Percentiles rank a stretch among this genome's conserved stretches.
phyloP scores from a whole-genome alignment of 1,284 basidiomycete species.

The Mycena sp. region DNA sequence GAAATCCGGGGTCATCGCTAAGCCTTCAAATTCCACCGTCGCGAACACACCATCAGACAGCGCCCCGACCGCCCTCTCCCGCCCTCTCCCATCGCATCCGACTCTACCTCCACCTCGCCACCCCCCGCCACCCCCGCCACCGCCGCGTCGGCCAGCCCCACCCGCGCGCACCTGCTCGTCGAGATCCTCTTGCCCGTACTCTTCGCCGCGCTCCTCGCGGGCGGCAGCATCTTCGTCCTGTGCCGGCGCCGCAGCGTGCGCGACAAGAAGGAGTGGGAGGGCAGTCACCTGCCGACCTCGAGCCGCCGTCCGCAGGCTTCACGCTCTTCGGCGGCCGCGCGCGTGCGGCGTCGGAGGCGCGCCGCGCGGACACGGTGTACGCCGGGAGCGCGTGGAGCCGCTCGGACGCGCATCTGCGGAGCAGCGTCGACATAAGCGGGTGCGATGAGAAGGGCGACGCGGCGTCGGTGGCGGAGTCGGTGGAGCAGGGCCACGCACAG shows the following conservation, averaged over 20 bases:
- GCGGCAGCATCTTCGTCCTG: neutral
- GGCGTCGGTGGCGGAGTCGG: no score
- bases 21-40: neutral
- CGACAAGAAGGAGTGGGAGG: conserved; percentile 10
- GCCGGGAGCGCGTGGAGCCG: no score
- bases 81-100: neutral
- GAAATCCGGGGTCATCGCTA: neutral
- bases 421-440: no score
- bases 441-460: no score
- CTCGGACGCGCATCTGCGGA: no score
- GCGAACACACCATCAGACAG: neutral
- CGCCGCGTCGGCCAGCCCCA: neutral
- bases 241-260: neutral
- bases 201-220: neutral
- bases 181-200: neutral
- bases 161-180: neutral
- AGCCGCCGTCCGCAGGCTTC: no score
- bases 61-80: neutral
- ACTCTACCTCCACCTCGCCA: neutral
- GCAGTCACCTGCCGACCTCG: conserved; percentile 12
- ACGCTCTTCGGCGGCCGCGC: no score
- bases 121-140: no score
- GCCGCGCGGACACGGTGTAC: no score
- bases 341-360: no score
- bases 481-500: no score